phyloP scores from a whole-genome alignment of 768 basidiomycete species.

The Mrakia gelida region DNA sequence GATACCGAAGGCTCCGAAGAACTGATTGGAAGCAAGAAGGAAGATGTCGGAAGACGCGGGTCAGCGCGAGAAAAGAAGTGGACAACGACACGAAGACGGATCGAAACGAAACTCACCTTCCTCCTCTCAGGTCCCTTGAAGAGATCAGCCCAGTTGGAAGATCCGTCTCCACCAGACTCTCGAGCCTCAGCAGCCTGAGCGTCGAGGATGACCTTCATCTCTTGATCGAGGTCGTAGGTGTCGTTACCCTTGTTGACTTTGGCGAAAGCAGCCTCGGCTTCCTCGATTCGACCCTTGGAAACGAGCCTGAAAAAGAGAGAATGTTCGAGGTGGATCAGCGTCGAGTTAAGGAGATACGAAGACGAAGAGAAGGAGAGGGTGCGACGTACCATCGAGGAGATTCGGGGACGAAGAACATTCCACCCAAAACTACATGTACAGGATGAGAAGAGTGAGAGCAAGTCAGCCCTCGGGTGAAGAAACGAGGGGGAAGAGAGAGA shows the following conservation, averaged over 20 bases:
- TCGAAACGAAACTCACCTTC: slow-evolving; percentile 27
- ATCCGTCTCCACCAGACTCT: slow-evolving; percentile 33
- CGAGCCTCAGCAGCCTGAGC: slow-evolving; percentile 39
- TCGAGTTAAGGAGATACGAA: neutral
- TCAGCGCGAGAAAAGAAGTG: neutral
- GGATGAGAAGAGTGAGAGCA: slow-evolving; percentile 37
- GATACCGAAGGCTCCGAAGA: slow-evolving; percentile 44
- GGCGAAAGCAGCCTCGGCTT: slow-evolving; percentile 40
- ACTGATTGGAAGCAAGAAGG: neutral
- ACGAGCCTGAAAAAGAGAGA: slow-evolving; percentile 38
- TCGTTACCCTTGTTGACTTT: slow-evolving; percentile 39
- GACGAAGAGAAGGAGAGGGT: too few relatives aligned
- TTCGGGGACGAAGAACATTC: slow-evolving; percentile 41
- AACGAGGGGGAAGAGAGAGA: neutral
- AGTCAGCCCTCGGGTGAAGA: too few relatives aligned
- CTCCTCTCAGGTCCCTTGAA: slow-evolving; percentile 40
- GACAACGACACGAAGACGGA: neutral
- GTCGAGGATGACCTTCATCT: slow-evolving; percentile 33
- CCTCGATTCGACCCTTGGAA: slow-evolving; percentile 39
- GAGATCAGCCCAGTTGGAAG: slow-evolving; percentile 40
- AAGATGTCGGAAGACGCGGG: neutral
- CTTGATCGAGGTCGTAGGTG: slow-evolving; percentile 32
- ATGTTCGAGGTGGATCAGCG: neutral
- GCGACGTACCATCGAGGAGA: slow-evolving; percentile 33
- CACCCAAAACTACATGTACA: too few relatives aligned